These are phyloP conservation scores for Lepidium didymum DNA, from an alignment of 345 rosid genomes.

Conservation along the genomic window DNA sequence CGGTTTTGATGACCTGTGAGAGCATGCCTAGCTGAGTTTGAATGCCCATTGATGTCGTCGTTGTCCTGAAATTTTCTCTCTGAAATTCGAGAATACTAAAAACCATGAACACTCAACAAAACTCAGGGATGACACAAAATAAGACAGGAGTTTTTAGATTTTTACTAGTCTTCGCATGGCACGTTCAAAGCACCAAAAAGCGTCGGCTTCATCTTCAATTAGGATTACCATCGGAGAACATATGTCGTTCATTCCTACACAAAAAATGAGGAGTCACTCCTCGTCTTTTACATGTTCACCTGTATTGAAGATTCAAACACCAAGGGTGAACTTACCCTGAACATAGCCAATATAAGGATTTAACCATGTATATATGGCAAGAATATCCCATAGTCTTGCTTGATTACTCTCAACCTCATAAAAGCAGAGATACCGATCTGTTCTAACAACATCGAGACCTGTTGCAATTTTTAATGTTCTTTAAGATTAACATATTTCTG, in stretches of 20 bases:
- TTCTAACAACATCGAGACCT: slow-evolving; percentile 93
- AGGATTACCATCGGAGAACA: slow-evolving; percentile 89
- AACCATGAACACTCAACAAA: background rate
- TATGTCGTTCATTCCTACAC: slow-evolving; percentile 87
- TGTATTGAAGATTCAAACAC: background rate
- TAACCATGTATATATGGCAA: slow-evolving; percentile 74
- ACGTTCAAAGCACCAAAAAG: slow-evolving; percentile 92
- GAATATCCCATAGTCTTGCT: slow-evolving; percentile 85
- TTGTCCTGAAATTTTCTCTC: slow-evolving; percentile 86
- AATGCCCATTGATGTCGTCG: slow-evolving; percentile 64
- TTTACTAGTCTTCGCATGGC: slow-evolving; percentile 81
- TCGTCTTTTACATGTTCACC: background rate
- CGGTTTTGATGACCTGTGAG: slow-evolving; percentile 69
- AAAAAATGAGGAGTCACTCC: background rate
- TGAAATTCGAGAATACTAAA: slow-evolving; percentile 33
- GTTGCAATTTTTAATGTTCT: slow-evolving; percentile 7
- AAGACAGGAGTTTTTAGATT: background rate
- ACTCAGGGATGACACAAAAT: background rate
- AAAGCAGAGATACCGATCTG: slow-evolving; percentile 72
- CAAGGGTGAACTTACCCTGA: slow-evolving; percentile 48
- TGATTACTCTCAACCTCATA: slow-evolving; percentile 65
- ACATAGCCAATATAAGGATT: slow-evolving; percentile 86
- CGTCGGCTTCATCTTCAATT: slow-evolving; percentile 83
- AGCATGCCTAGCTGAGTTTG: slow-evolving; percentile 77
- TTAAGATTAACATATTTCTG: background rate